phyloP scores from a whole-genome alignment of 1,284 basidiomycete genomes.

The Ustilago cynodontis region DNA sequence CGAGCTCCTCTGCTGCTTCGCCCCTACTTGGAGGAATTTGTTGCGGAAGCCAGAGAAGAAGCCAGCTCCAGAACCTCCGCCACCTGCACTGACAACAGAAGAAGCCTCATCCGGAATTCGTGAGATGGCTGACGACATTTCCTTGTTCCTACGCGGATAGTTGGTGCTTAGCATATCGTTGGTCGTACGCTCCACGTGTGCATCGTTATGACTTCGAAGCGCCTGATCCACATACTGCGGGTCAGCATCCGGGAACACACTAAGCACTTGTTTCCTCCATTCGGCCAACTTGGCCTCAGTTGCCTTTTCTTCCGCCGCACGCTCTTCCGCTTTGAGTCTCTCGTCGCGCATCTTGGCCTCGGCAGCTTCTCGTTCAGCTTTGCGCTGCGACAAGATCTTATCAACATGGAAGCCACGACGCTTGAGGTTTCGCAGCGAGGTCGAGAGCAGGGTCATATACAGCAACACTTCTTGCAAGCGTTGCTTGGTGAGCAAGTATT shows the following conservation, averaged over 20 bases:
- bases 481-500: conserved; percentile 64
- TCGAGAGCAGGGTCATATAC: conserved; percentile 92
- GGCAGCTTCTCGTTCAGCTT: conserved; percentile 78
- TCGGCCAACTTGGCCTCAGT: conserved; percentile 40
- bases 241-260: conserved; percentile 69
- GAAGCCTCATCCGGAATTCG: conserved; percentile 17
- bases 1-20: conserved; percentile 48
- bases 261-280: conserved; percentile 56
- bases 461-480: conserved; percentile 73
- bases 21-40: conserved; percentile 35
- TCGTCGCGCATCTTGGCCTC: conserved; percentile 70
- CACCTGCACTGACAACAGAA: conserved; percentile 6
- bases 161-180: conserved; percentile 61
- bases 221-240: conserved; percentile 60
- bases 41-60: conserved; percentile 56
- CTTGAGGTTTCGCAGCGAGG: conserved; percentile 84
- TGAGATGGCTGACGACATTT: conserved; percentile 22
- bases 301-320: conserved; percentile 55
- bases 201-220: conserved; percentile 58
- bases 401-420: conserved; percentile 85
- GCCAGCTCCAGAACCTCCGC: conserved; percentile 19
- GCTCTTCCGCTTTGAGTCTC: conserved; percentile 56
- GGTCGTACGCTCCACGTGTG: conserved; percentile 65
- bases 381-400: conserved; percentile 86
- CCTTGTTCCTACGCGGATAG: conserved; percentile 56